Evolutionary conservation across 352 stramenopile species (phyloP), one percentile per base, ranked within the genome.

Genomic region (Nothophytophthora sp.): DNA sequence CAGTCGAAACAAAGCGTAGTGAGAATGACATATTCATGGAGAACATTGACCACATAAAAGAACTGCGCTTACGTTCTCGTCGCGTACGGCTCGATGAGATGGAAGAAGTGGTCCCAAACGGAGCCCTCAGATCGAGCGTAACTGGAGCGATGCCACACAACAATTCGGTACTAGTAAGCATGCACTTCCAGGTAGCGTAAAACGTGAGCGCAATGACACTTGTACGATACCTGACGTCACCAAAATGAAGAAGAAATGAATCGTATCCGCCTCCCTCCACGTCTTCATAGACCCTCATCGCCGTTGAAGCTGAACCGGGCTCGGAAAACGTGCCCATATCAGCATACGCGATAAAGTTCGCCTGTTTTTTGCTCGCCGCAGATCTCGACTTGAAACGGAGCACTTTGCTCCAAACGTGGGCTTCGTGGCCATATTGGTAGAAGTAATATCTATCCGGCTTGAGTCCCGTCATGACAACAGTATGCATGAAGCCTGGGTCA

Each of bases 41-140:
- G n/a, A 47, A 12, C 9, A 46, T 18, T 38, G 11, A 18, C 16
- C 23, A 25, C 7, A 23, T 27, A 48, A 13, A 28, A 28, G 1
- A n/a, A 28, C 7, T 3, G n/a, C 1, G 29, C 24, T 10, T 69
- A 88, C 78, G 88, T 44, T 50, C 73, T 73, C 7, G 78, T 89
- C 12, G 78, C 78, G 32, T 81, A 75, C 3, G 76, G 72, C 32
- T 90, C 76, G 25, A 90, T 88, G 22, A 89, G 45, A 41, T 81
- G 74, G 38, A 92, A 89, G 53, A 87, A 92, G 24, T 76, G 70
- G 32, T 92, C 81, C 81, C 81, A 92, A 38, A 88, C 54, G 19
- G 66, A 72, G 28, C 70, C 78, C 28, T 76, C 55, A 3, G 74
- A 79, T 44, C 73, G 68, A n/a, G 81, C 78, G 56, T 89, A 91